phyloP scores from a whole-genome alignment of 2,329 filamentous ascomycete genomes.

The Pezicula rhizophila region DNA sequence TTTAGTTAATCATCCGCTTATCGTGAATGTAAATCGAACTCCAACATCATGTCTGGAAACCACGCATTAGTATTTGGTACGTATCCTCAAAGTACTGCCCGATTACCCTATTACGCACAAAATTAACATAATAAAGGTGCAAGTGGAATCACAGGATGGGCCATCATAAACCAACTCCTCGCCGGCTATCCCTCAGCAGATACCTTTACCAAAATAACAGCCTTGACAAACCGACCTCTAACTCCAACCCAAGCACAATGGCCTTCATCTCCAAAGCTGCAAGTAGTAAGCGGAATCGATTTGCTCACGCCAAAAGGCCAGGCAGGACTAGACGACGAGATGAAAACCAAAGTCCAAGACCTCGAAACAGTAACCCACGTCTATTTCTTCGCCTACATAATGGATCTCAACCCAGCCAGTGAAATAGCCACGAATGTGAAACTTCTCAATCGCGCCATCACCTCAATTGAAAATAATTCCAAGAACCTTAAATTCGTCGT shows the following conservation, averaged over 20 bases:
- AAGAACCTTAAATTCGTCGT: slow-evolving; percentile 33
- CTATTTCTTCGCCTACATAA: slow-evolving; percentile 29
- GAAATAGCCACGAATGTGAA: slow-evolving; percentile 29
- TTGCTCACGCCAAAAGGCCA: slow-evolving; percentile 30
- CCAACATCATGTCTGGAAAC: slow-evolving; percentile 6
- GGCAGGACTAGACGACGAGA: slow-evolving; percentile 10
- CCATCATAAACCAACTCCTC: slow-evolving; percentile 22
- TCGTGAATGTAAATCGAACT: background rate
- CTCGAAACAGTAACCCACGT: slow-evolving; percentile 36
- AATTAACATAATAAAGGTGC: slow-evolving; percentile 12
- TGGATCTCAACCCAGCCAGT: slow-evolving; percentile 6
- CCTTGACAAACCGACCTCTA: slow-evolving; percentile 24
- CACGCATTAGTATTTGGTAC: slow-evolving; percentile 25
- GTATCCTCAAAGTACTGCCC: background rate
- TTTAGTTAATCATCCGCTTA: background rate
- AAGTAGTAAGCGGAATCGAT: slow-evolving; percentile 32
- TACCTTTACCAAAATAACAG: slow-evolving; percentile 25
- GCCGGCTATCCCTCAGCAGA: slow-evolving; percentile 23
- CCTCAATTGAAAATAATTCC: slow-evolving; percentile 31
- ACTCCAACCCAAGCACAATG: slow-evolving; percentile 13
- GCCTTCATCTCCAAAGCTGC: slow-evolving; percentile 20
- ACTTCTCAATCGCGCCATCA: slow-evolving; percentile 32
- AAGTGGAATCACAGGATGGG: slow-evolving; percentile 29
- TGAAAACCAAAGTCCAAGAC: slow-evolving; percentile 25
- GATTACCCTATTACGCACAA: background rate